Evolutionary conservation across 345 rosid genomes (phyloP), one percentile per base, ranked within the genome.

Genomic region (Gossypium longicalyx): DNA sequence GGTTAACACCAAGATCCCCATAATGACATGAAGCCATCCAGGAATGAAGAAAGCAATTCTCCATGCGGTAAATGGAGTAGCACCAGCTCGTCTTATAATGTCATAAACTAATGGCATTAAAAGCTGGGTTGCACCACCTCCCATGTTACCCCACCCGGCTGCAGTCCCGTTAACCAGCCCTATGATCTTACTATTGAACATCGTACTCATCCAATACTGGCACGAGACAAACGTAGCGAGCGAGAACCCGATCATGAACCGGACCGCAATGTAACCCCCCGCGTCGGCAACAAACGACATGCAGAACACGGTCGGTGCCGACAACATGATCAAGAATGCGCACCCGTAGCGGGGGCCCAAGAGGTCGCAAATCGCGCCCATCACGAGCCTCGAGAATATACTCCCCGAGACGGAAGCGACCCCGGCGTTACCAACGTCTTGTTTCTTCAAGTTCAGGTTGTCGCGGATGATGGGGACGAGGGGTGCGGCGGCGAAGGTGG

Each of bases 181-280:
- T 9, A 91, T 89, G 59, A 93, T 93, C 83, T 89, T 87, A 69
- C 93, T 80, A 34, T 93, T 93, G 67, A 93, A 93, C 98, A 93
- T 93, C 2, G 98, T 91, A 80, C 97, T 93, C 98, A 93, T 93
- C 98, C 98, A 91, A 51, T 86, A 93, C 67, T 93, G 98, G 78
- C 97, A 93, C 2, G 98, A 93, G 72, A 93, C 97, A 43, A 93
- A 93, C 0, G 98, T 91, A 1, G 97, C 97, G 0, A 93, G 93
- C 44, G 95, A 93, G 80, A 93, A 93, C 7, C 98, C 98, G 5
- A 93, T 93, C 98, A 93, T 90, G 80, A 93, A 93, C 68, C 98
- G 78, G 22, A 91, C 93, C 0, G 89, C 80, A 12, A 89, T 84
- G 70, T 88, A 91, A 8, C 97, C 96, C 22, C 89, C 87, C 0